Evolutionary conservation across 768 basidiomycete genomes (phyloP), one percentile per base, ranked within the genome.

Genomic region (Termitomyces sp.): DNA sequence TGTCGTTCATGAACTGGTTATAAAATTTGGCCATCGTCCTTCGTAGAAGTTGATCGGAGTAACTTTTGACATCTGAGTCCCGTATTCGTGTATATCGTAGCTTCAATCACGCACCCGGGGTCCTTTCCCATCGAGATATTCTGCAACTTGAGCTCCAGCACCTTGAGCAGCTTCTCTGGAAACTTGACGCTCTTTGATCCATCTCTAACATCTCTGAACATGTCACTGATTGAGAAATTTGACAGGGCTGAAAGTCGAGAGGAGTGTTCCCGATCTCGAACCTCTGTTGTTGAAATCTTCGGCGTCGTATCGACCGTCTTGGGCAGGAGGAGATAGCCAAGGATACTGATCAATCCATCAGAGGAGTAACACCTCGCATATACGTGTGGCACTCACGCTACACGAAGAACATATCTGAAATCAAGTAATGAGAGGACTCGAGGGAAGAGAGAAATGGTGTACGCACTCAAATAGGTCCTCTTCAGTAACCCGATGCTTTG

Each of bases 61-160:
- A 96, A 33, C 94, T 95, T 64, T 16, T 58, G 26, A 59, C 46
- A n/a, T 26, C 40, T 48, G 54, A 54, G 42, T 34, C 27, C 43
- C 22, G 37, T 44, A 18, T 30, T 54, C 49, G n/a, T 49, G 32
- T 22, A 58, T n/a, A 34, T 49, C 36, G 53, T 40, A 47, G 42
- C 1, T 26, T 49, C 13, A 37, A 56, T 45, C 37, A 84, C 93
- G 74, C 71, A 96, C 94, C 82, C 85, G 36, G 90, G 72, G 69
- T 97, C 93, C 75, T 88, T 90, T 3, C 93, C 95, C 88, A 95
- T 93, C 9, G 93, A 93, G 64, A 98, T 94, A 63, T 88, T 84
- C 76, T 95, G 89, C 72, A 98, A 71, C 72, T 87, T 91, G 73
- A 87, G 83, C 70, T 97, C 95, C 61, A 99, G 75, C 8, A 91